Conservation (phyloP, 495 filamentous ascomycete species). For the Melanomma pulvis-pyrius region DNA sequence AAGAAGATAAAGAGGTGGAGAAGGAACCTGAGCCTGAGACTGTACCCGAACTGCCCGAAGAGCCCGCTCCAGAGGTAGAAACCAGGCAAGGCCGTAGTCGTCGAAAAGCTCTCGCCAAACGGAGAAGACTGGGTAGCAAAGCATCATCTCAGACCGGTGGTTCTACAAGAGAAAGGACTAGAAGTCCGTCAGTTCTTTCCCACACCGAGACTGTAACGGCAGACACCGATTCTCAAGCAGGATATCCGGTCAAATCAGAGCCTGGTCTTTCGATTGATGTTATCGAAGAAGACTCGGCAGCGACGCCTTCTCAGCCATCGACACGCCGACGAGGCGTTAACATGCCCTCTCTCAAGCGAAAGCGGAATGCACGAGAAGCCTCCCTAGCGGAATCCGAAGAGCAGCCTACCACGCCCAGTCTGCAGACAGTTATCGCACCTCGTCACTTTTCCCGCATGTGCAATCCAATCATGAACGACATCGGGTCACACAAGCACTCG, state of each 20-base stretch:
- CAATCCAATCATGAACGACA: constrained; percentile 79
- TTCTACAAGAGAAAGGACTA: constrained; percentile 48
- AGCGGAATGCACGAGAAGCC: constrained; percentile 54
- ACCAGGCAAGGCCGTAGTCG: constrained; percentile 16
- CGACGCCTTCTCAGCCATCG: constrained; percentile 28
- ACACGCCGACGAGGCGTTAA: constrained; percentile 42
- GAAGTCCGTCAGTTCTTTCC: constrained; percentile 62
- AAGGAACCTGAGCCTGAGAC: not conserved
- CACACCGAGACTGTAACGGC: constrained; percentile 58
- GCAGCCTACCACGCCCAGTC: constrained; percentile 10
- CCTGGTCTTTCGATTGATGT: constrained; percentile 58
- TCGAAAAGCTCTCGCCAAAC: constrained; percentile 17
- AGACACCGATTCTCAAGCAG: constrained; percentile 50
- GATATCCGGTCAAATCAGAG: constrained; percentile 67
- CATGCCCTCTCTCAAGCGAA: constrained; percentile 43
- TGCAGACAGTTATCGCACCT: constrained; percentile 37
- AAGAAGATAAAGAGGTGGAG: constrained; percentile 5
- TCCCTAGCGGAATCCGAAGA: constrained; percentile 40
- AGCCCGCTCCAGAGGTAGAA: constrained; percentile 24
- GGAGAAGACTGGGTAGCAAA: constrained; percentile 54
- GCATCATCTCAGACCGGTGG: constrained; percentile 53
- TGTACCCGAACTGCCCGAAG: constrained; percentile 9
- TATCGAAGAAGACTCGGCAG: constrained; percentile 39
- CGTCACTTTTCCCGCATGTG: constrained; percentile 79
- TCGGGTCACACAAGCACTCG: constrained; percentile 81